These are phyloP conservation scores for Glebionis coronaria DNA, from an alignment of 129 eudicot species.

Conservation along the genomic window DNA sequence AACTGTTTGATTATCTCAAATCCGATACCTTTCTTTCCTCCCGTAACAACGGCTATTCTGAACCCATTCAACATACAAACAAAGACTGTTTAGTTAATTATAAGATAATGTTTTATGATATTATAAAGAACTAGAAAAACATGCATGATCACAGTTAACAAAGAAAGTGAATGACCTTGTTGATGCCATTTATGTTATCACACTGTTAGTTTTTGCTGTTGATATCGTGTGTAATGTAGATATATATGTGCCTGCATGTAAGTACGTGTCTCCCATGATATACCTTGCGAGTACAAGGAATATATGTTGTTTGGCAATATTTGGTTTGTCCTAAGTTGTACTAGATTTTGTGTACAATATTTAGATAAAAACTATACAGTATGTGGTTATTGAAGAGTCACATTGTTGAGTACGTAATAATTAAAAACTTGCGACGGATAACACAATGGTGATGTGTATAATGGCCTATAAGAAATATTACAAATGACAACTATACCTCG, in stretches of 20 bases:
- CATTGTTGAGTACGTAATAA: no score
- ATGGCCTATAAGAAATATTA: no score
- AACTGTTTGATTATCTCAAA: constrained; percentile 29
- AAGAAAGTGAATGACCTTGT: constrained; percentile 21
- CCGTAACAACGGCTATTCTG: constrained; percentile 28
- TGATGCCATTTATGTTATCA: constrained; percentile 20
- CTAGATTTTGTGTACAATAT: background rate
- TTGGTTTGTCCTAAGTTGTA: background rate
- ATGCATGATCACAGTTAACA: background rate
- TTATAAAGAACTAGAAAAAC: background rate
- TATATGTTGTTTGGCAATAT: background rate
- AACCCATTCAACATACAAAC: background rate
- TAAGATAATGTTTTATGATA: constrained; percentile 4
- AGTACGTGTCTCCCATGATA: background rate
- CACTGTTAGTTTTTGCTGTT: background rate
- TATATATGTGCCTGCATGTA: background rate
- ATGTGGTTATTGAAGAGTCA: no score
- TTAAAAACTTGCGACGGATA: no score
- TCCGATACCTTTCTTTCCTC: constrained; percentile 31
- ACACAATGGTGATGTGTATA: no score
- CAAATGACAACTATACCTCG: no score
- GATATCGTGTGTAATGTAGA: background rate
- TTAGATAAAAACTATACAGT: no score
- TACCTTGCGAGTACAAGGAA: constrained; percentile 8
- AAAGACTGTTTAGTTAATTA: constrained; percentile 12